These are phyloP conservation scores for Globisporangium rhizosaccharum DNA, from an alignment of 352 stramenopile genomes.

Conservation along the genomic window DNA sequence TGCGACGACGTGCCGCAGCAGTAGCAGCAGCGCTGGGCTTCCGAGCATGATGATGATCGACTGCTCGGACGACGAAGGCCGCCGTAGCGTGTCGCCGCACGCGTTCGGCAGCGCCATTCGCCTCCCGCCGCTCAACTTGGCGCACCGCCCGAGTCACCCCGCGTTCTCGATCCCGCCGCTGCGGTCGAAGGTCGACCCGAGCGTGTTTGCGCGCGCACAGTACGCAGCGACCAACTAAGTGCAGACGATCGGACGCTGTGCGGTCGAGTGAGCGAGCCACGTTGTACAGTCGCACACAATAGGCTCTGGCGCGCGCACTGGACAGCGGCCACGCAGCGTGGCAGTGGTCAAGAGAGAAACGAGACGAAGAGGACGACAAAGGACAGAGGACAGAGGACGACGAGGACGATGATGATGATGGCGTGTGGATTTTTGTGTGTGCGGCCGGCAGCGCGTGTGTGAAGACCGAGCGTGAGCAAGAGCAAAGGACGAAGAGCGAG, in stretches of 20 bases:
- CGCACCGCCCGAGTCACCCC: slow-evolving; percentile 20
- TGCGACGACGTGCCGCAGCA: background rate
- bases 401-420: background rate
- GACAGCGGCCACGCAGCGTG: too few species aligned
- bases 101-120: slow-evolving; percentile 27
- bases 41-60: slow-evolving; percentile 6
- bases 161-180: slow-evolving; percentile 67
- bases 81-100: slow-evolving; percentile 16
- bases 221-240: slow-evolving; percentile 46
- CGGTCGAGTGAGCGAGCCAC: background rate
- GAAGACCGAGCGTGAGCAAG: too few species aligned
- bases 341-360: too few species aligned
- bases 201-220: slow-evolving; percentile 45
- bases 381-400: too few species aligned
- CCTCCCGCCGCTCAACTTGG: slow-evolving; percentile 58
- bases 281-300: background rate
- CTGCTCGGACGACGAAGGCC: slow-evolving; percentile 24
- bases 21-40: background rate
- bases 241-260: background rate
- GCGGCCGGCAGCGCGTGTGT: too few species aligned
- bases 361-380: too few species aligned
- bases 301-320: background rate
- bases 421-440: too few species aligned
- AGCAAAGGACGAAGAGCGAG: background rate
- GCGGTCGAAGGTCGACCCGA: slow-evolving; percentile 74